Percentiles rank a stretch among this genome's conserved stretches.
Evolutionary conservation across 805 yeast genomes (phyloP).

Genomic region (Cyberlindnera nakhonratchasimensis): DNA sequence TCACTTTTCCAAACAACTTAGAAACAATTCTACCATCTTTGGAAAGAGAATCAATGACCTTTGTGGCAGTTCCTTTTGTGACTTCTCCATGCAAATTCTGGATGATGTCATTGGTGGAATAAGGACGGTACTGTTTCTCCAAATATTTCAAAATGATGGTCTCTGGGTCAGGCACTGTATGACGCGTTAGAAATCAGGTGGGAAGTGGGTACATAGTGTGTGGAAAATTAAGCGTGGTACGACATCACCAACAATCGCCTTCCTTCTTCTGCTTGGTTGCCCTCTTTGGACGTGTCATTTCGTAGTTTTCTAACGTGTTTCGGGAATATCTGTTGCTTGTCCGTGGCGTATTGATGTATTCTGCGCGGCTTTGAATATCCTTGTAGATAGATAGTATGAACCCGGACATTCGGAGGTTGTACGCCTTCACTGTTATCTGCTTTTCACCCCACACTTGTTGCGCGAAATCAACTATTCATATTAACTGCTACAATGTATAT

Average conservation of each 20-base stretch:
- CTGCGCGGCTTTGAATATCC: no score
- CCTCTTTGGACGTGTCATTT: constrained; percentile 1
- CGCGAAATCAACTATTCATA: no score
- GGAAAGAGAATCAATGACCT: constrained; percentile 36
- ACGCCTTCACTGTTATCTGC: background rate
- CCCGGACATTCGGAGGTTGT: background rate
- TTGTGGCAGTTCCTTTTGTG: constrained; percentile 33
- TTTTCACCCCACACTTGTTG: no score
- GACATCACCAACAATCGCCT: constrained; percentile 1
- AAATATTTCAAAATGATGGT: constrained; percentile 36
- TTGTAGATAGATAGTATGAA: no score
- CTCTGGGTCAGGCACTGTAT: constrained; percentile 27
- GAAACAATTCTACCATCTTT: constrained; percentile 32
- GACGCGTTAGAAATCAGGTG: background rate
- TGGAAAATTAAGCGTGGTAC: background rate
- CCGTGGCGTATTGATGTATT: no score
- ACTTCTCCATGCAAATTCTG: constrained; percentile 42
- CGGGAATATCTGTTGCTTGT: no score
- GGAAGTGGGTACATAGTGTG: no score
- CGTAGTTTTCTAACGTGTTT: no score
- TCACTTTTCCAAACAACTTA: constrained; percentile 43
- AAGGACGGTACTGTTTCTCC: constrained; percentile 44
- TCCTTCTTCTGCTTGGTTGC: background rate
- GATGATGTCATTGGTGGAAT: constrained; percentile 43
- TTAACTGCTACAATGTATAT: no score